These are phyloP conservation scores for Meripilus lineatus DNA, from an alignment of 1,284 basidiomycete species.

Conservation along the genomic window DNA sequence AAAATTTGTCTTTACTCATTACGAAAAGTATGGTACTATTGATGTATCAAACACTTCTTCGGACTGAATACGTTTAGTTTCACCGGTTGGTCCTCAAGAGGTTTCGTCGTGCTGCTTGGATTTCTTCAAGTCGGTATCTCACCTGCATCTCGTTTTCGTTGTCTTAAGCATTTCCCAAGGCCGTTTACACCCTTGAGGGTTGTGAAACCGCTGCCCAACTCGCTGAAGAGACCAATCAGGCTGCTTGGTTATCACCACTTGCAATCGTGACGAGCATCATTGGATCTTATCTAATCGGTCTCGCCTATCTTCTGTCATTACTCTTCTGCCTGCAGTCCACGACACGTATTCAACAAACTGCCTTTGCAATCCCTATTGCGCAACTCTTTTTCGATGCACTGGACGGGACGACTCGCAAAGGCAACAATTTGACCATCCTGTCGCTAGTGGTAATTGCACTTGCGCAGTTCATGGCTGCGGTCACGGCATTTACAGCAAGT, in stretches of 20 bases:
- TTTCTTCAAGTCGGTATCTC: constrained; percentile 42
- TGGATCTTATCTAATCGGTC: constrained; percentile 58
- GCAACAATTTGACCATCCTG: constrained; percentile 42
- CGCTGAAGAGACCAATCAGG: constrained; percentile 54
- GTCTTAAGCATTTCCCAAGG: constrained; percentile 29
- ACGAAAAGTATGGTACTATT: constrained; percentile 39
- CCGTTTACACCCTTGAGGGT: constrained; percentile 59
- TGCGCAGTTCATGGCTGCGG: constrained; percentile 52
- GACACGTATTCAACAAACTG: constrained; percentile 41
- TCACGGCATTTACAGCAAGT: constrained; percentile 57
- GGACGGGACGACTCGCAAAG: constrained; percentile 15
- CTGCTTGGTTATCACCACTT: constrained; percentile 51
- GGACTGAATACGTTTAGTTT: constrained; percentile 32
- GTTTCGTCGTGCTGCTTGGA: constrained; percentile 55
- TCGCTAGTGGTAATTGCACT: constrained; percentile 46
- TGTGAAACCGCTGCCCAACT: constrained; percentile 62
- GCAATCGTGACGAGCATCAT: constrained; percentile 51
- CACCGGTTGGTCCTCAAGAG: constrained; percentile 49
- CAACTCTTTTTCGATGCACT: constrained; percentile 55
- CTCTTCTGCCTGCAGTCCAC: constrained; percentile 56
- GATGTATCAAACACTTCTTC: constrained; percentile 2
- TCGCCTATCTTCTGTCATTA: constrained; percentile 55
- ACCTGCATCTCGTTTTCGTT: neutral
- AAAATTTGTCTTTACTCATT: constrained; percentile 52
- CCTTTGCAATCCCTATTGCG: constrained; percentile 53